Percentiles rank a stretch among this genome's conserved stretches.
These are phyloP conservation scores for Trametes hirsuta DNA, from an alignment of 1,284 basidiomycete genomes.

Conservation along the genomic window DNA sequence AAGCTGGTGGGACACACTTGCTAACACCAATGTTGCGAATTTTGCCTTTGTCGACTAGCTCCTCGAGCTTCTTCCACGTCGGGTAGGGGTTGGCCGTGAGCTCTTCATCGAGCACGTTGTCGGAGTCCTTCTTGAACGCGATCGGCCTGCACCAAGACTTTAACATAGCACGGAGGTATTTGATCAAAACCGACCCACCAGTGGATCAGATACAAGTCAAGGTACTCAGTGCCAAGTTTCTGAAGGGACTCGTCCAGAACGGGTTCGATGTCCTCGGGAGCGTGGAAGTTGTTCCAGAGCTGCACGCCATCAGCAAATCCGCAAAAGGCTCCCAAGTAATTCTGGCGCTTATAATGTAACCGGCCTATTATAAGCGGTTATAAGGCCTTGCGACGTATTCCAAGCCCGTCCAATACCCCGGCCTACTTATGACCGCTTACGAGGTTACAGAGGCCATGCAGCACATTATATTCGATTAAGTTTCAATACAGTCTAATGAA, in stretches of 20 bases:
- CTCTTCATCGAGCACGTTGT: conserved; percentile 51
- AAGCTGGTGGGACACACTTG: conserved; percentile 51
- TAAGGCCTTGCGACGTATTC: no score
- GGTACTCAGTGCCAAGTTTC: conserved; percentile 73
- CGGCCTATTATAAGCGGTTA: no score
- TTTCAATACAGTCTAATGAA: no score
- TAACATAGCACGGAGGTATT: no score
- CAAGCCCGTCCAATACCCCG: no score
- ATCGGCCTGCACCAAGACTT: conserved; percentile 52
- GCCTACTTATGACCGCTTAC: no score
- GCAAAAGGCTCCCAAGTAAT: no score
- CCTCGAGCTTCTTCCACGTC: conserved; percentile 87
- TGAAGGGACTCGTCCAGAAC: conserved; percentile 70
- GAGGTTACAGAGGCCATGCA: no score
- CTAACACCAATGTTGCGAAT: conserved; percentile 84
- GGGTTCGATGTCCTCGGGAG: conserved; percentile 67
- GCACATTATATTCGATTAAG: no score
- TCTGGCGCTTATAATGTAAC: no score
- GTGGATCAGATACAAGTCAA: conserved; percentile 83
- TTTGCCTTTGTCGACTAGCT: conserved; percentile 77
- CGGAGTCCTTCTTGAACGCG: conserved; percentile 66
- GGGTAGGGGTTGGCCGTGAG: conserved; percentile 78
- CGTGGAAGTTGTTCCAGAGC: conserved; percentile 74
- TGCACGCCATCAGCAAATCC: conserved; percentile 26
- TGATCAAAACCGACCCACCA: conserved; percentile 51